Evolutionary conservation across 169 alveolate genomes (phyloP), one percentile per base, ranked within the genome.

Genomic region (Babesia divergens): DNA sequence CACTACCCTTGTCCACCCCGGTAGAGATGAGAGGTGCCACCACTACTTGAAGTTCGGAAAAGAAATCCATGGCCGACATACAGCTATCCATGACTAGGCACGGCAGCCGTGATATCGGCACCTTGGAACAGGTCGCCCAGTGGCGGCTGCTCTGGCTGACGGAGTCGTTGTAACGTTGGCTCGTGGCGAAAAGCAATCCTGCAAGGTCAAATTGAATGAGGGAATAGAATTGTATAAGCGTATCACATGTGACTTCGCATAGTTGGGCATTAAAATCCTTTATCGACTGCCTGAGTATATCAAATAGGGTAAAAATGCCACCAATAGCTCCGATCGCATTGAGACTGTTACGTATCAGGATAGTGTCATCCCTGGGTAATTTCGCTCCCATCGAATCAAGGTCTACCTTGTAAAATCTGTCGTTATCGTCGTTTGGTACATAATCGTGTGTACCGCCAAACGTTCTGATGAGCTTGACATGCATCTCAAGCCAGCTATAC

Each of bases 401-500:
- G 49, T 62, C 60, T 2, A 62, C 24, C 40, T 18, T 56, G 31
- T 18, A 59, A 3, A 11, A 14, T n/a, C 40, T 13, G n/a, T 24
- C 71, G 50, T 29, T 37, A 13, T 24, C 43, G 20, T 71, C 83
- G 24, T 5, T 22, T 11, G 32, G 29, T n/a, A 26, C 38, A 38
- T 55, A 38, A 20, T 68, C 81, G 52, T 50, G 34, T 3, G 66
- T 71, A 8, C 74, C 65, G 16, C 53, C 62, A 34, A 31, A 71
- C 13, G 35, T 29, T 26, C 66, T 28, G 24, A 71, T 16, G 29
- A 71, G 38, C 6, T 8, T 37, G 24, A 20, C 28, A 55, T 71
- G 83, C 59, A 71, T 5, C 37, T 40, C 67, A 18, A 71, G 51
- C 83, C 83, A 71, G 9, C n/a, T 11, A 31, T 20, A 31, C 37